Evolutionary conservation across 2,329 filamentous ascomycete species (phyloP).

Genomic region (Colletotrichum eremochloae): DNA sequence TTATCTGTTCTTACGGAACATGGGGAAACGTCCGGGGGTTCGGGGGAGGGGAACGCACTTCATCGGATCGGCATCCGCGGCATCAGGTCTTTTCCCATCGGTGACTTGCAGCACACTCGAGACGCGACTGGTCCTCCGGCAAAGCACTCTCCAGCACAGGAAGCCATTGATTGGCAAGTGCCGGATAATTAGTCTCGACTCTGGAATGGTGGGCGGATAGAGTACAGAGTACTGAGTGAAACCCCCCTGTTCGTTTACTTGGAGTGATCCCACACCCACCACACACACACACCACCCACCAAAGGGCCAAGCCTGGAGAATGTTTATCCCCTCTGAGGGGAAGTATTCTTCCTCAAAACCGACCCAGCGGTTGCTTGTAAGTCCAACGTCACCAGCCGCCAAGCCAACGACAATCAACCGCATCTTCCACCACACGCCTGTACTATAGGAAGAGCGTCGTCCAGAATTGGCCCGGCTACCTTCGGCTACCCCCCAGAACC

Average conservation of each 20-base stretch:
- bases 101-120: conserved; percentile 7
- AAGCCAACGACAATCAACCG: conserved; percentile 16
- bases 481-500: conserved; percentile 21
- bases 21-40: conserved; percentile 37
- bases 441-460: conserved; percentile 19
- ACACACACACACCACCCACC: not conserved
- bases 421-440: conserved; percentile 3
- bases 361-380: not conserved
- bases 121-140: conserved; percentile 22
- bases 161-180: conserved; percentile 31
- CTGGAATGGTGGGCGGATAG: conserved; percentile 23
- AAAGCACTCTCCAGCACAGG: conserved; percentile 39
- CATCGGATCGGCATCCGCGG: conserved; percentile 15
- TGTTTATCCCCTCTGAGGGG: conserved; percentile 33
- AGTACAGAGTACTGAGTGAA: no score
- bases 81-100: conserved; percentile 32
- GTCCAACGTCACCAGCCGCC: conserved; percentile 24
- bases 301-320: conserved; percentile 28
- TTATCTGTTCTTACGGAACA: conserved; percentile 38
- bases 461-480: conserved; percentile 31
- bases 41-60: conserved; percentile 1
- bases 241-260: not conserved
- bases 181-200: conserved; percentile 12
- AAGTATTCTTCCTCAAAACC: conserved; percentile 26
- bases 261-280: conserved; percentile 13